Base-by-base conservation (phyloP, 306 rosid species). In the Inga leiocalycina region DNA sequence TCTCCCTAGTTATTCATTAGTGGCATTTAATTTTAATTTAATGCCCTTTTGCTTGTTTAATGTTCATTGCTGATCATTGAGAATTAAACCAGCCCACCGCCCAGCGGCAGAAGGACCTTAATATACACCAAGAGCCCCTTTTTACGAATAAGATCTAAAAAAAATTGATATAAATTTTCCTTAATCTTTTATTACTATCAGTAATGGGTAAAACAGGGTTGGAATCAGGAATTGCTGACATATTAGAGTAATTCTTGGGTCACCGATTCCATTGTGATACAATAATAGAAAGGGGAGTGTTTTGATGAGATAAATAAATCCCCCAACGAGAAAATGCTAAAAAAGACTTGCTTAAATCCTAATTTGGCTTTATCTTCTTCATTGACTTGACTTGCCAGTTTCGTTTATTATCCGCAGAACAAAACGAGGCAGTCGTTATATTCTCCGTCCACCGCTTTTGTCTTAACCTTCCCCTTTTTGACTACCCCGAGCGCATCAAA, bases 181-280 rank as follows among this genome's bases (percentile, higher is more conserved):
- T 56, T 69, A 0, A 52, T 16, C 5, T 6, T 77, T 30, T 80
- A 76, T 80, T 86, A 49, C 22, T 45, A 56, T 57, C 46, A 70
- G 15, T 45, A 46, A 14, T 22, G 77, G 77, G 56, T 32, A 57
- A 57, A 80, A 80, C 85, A 80, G 78, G 54, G 0, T 41, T 80
- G 85, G 64, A 83, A 80, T 77, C 71, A 9, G 45, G 57, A 32
- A 43, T 35, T 80, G 59, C 12, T 52, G 43, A 16, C 32, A 61
- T 59, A 64, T 30, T 30, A 39, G 43, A 39, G 43, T 11, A 48
- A 62, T 64, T 35, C 44, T 84, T 16, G 44, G 51, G 65, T 46
- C 62, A 83, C 77, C 22, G 74, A 79, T 79, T 68, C 83, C 84
- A 79, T 13, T 6, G 70, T 57, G 62, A 80, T 77, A 43, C 84